phyloP scores from a whole-genome alignment of 2,329 filamentous ascomycete species.

The Colletotrichum cordylinicola region DNA sequence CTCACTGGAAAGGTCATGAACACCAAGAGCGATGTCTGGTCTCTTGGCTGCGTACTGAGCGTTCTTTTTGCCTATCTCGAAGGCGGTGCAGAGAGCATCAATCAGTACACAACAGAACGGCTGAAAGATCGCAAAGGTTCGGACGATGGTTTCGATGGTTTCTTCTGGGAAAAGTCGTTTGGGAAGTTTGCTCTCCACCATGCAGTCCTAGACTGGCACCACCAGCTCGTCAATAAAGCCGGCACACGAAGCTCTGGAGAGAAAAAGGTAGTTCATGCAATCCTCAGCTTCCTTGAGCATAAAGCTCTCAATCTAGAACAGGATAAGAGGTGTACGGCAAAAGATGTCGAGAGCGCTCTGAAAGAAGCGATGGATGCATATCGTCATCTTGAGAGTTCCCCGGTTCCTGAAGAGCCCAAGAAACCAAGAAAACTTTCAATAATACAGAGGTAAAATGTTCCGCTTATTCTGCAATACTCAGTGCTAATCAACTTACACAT shows the following conservation, averaged over 20 bases:
- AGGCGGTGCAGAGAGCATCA: constrained; percentile 14
- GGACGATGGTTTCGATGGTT: not conserved
- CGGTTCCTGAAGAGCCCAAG: not conserved
- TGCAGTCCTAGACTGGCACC: not conserved
- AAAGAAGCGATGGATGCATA: not conserved
- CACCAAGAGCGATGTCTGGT: constrained; percentile 44
- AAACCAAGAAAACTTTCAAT: not conserved
- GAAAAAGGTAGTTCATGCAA: not conserved
- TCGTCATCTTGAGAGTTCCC: not conserved
- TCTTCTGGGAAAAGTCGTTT: not conserved
- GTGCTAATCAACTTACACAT: not conserved
- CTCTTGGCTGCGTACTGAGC: constrained; percentile 44
- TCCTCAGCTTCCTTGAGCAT: not conserved
- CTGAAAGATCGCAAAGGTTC: not conserved
- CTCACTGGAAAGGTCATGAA: constrained; percentile 28
- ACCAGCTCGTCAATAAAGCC: not conserved
- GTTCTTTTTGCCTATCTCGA: constrained; percentile 42
- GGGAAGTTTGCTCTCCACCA: not conserved
- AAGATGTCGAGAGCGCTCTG: not conserved
- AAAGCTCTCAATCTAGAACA: not conserved
- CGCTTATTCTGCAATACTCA: not conserved
- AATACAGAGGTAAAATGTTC: not conserved
- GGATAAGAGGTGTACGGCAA: not conserved
- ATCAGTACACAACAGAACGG: not conserved
- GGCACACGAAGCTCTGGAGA: not conserved